Conservation (phyloP, 2,329 filamentous ascomycete species). For the Exophiala alcalophila region DNA sequence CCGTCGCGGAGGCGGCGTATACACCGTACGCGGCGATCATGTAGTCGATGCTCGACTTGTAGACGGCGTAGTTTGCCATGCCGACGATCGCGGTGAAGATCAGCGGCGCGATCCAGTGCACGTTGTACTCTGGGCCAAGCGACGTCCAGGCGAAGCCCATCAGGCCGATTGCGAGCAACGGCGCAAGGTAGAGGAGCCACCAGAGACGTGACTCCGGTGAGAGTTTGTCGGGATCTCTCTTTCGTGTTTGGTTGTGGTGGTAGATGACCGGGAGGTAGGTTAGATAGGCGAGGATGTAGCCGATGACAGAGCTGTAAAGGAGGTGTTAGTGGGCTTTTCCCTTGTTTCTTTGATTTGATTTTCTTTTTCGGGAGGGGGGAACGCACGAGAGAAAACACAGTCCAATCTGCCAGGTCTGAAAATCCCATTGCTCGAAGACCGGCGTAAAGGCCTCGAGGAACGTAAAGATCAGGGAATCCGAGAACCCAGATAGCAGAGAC, state of each 20-base stretch:
- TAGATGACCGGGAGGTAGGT: slow-evolving; percentile 55
- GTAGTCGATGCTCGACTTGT: slow-evolving; percentile 54
- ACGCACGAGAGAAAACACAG: slow-evolving; percentile 54
- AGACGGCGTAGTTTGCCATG: slow-evolving; percentile 55
- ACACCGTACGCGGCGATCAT: slow-evolving; percentile 64
- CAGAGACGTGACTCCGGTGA: slow-evolving; percentile 63
- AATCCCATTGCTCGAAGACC: slow-evolving; percentile 60
- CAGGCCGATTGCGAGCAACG: slow-evolving; percentile 57
- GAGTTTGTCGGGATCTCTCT: slow-evolving; percentile 45
- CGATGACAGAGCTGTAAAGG: slow-evolving; percentile 46
- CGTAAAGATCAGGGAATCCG: slow-evolving; percentile 64
- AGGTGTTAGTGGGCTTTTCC: too few relatives aligned
- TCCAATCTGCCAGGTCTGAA: slow-evolving; percentile 48
- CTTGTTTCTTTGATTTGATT: too few relatives aligned
- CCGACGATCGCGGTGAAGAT: slow-evolving; percentile 58
- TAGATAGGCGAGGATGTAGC: slow-evolving; percentile 57
- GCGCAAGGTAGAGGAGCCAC: slow-evolving; percentile 57
- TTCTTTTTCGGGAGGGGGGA: background rate
- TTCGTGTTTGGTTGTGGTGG: slow-evolving; percentile 41
- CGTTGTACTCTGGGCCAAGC: slow-evolving; percentile 47
- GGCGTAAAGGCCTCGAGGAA: slow-evolving; percentile 61
- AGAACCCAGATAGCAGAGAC: slow-evolving; percentile 62
- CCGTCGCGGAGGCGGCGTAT: slow-evolving; percentile 62
- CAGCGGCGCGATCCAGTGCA: slow-evolving; percentile 61
- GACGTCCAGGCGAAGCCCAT: slow-evolving; percentile 61